A percentile compares a stretch with the other conserved stretches of the same genome.
Conservation (phyloP, 106 monocot genomes). For the Dendrobium huoshanense region DNA sequence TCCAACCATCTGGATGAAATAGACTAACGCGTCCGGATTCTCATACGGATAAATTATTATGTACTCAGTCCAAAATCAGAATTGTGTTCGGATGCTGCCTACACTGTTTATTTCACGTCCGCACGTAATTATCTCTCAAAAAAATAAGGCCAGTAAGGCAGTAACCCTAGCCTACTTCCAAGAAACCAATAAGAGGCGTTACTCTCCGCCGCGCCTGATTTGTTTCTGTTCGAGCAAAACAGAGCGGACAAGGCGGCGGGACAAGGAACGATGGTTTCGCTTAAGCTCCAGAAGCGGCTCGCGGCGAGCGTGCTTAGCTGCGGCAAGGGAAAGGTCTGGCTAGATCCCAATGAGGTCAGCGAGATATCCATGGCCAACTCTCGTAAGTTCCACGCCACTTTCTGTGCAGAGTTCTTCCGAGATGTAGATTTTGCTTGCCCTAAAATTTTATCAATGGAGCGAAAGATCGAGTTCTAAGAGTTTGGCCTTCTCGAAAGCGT, state of each 20-base stretch:
- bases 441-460: background rate
- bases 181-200: background rate
- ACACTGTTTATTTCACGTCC: no score
- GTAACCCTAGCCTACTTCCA: no score
- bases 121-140: no score
- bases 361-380: slow-evolving; percentile 85
- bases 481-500: background rate
- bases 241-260: background rate
- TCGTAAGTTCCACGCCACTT: slow-evolving; percentile 25
- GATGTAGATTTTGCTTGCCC: background rate
- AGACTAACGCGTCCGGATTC: no score
- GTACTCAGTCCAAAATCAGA: no score
- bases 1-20: no score
- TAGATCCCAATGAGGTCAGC: slow-evolving; percentile 68
- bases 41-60: no score
- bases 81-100: no score
- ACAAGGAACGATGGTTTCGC: slow-evolving; percentile 41
- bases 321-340: slow-evolving; percentile 74
- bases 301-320: slow-evolving; percentile 68
- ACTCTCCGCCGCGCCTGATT: background rate
- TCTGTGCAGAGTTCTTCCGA: background rate
- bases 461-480: background rate
- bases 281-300: slow-evolving; percentile 77
- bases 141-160: no score
- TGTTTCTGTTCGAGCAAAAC: background rate